These are phyloP conservation scores for Talaromyces ruber DNA, from an alignment of 495 filamentous ascomycete genomes.

Conservation along the genomic window DNA sequence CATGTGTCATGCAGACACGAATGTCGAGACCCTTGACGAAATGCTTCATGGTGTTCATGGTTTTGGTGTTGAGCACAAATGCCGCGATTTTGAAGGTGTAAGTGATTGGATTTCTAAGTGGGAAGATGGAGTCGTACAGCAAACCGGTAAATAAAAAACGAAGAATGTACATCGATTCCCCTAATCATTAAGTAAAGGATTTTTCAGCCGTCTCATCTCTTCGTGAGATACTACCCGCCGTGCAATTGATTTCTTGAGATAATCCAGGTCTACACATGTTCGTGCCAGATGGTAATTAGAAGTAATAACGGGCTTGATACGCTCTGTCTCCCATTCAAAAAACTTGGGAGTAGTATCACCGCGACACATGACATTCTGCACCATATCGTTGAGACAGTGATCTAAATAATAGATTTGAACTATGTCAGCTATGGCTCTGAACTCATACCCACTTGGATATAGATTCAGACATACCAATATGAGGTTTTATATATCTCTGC, in stretches of 20 bases:
- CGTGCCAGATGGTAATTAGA: background rate
- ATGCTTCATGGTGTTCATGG: constrained; percentile 11
- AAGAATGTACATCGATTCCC: background rate
- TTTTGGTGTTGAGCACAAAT: constrained; percentile 6
- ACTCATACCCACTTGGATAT: background rate
- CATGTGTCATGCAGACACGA: constrained; percentile 19
- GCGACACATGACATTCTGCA: background rate
- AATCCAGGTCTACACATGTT: background rate
- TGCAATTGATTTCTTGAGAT: background rate
- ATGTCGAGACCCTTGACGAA: constrained; percentile 10
- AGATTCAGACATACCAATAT: background rate
- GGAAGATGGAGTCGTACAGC: background rate
- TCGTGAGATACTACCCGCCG: background rate
- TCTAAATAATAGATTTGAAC: background rate
- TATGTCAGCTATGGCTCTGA: background rate
- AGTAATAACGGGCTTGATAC: background rate
- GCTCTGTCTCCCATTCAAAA: background rate
- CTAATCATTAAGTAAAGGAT: background rate
- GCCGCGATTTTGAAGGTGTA: constrained; percentile 6
- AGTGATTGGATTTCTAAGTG: background rate
- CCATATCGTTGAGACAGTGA: background rate
- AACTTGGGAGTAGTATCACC: background rate
- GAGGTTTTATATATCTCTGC: background rate
- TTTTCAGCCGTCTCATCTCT: background rate
- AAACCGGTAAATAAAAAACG: background rate